Conservation (phyloP, 495 filamentous ascomycete species). For the Parathielavia appendiculata region DNA sequence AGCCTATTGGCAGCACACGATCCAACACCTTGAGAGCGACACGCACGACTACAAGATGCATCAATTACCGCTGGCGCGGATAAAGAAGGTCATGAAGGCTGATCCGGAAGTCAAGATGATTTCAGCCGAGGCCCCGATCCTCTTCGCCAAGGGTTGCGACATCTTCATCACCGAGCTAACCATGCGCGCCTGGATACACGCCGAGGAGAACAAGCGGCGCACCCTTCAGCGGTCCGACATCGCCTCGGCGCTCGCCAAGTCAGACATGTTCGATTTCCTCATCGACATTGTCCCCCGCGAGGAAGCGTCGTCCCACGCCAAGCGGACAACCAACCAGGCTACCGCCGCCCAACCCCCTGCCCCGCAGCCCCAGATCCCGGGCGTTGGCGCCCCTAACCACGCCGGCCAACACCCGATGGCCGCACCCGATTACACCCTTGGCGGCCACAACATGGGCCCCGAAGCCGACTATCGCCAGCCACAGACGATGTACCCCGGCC, state of each 20-base stretch:
- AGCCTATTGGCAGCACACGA: slow-evolving; percentile 97
- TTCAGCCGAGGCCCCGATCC: slow-evolving; percentile 92
- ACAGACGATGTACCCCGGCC: slow-evolving; percentile 69
- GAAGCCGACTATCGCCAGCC: slow-evolving; percentile 77
- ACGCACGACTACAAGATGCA: slow-evolving; percentile 98
- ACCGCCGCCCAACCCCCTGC: slow-evolving; percentile 47
- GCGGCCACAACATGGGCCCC: slow-evolving; percentile 39
- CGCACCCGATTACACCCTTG: slow-evolving; percentile 60
- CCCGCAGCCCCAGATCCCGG: slow-evolving; percentile 52
- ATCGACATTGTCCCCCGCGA: slow-evolving; percentile 98
- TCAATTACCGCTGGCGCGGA: slow-evolving; percentile 88
- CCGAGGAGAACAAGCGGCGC: slow-evolving; percentile 95
- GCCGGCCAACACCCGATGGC: slow-evolving; percentile 38
- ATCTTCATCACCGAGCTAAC: slow-evolving; percentile 99
- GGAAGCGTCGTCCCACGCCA: slow-evolving; percentile 79
- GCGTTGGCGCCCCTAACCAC: slow-evolving; percentile 58
- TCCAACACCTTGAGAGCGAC: slow-evolving; percentile 88
- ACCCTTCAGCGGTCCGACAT: slow-evolving; percentile 96
- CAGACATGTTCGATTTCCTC: slow-evolving; percentile 99
- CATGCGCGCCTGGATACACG: slow-evolving; percentile 99
- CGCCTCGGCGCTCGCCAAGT: slow-evolving; percentile 89
- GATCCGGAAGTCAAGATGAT: slow-evolving; percentile 99
- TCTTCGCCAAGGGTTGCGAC: slow-evolving; percentile 98
- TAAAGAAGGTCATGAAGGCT: slow-evolving; percentile 99
- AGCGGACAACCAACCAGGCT: slow-evolving; percentile 50